Evolutionary conservation across 2,329 filamentous ascomycete genomes (phyloP).

Genomic region (Talaromyces sp.): DNA sequence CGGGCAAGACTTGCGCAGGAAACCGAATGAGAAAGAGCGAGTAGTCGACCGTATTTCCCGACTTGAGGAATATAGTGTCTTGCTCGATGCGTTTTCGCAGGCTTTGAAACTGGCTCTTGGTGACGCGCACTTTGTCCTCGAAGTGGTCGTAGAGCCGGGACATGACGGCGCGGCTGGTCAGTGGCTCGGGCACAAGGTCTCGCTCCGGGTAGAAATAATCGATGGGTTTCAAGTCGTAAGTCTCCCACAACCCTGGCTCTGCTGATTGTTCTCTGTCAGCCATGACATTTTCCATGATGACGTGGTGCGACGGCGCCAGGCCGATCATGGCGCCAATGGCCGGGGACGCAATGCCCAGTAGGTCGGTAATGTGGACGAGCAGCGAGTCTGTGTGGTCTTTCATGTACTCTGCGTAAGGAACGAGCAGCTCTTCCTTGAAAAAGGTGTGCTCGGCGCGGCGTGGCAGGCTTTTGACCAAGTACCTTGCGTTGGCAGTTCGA

Average conservation of each 20-base stretch:
- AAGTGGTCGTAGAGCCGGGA: conserved; percentile 63
- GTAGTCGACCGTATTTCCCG: conserved; percentile 66
- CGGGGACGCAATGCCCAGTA: conserved; percentile 51
- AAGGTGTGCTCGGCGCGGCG: conserved; percentile 65
- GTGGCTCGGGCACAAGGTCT: conserved; percentile 58
- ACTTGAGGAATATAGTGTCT: conserved; percentile 59
- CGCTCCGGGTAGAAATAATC: conserved; percentile 72
- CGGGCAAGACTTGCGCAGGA: conserved; percentile 34
- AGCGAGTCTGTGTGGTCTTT: conserved; percentile 53
- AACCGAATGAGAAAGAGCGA: conserved; percentile 65
- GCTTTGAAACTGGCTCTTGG: conserved; percentile 48
- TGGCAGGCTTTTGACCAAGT: conserved; percentile 65
- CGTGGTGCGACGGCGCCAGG: conserved; percentile 62
- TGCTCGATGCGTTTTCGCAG: conserved; percentile 51
- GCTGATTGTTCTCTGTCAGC: conserved; percentile 49
- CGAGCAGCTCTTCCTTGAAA: conserved; percentile 61
- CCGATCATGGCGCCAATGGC: conserved; percentile 57
- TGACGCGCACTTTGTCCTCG: conserved; percentile 58
- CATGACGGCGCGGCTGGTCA: conserved; percentile 61
- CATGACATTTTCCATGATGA: conserved; percentile 72
- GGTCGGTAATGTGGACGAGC: conserved; percentile 66
- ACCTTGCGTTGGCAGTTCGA: conserved; percentile 59
- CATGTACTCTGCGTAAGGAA: conserved; percentile 62
- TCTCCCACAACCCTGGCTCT: conserved; percentile 54
- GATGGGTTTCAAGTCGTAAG: conserved; percentile 67